Percentiles rank a stretch among this genome's conserved stretches.
Conservation (phyloP, 2,329 filamentous ascomycete species). For the Penicillium brasilianum region DNA sequence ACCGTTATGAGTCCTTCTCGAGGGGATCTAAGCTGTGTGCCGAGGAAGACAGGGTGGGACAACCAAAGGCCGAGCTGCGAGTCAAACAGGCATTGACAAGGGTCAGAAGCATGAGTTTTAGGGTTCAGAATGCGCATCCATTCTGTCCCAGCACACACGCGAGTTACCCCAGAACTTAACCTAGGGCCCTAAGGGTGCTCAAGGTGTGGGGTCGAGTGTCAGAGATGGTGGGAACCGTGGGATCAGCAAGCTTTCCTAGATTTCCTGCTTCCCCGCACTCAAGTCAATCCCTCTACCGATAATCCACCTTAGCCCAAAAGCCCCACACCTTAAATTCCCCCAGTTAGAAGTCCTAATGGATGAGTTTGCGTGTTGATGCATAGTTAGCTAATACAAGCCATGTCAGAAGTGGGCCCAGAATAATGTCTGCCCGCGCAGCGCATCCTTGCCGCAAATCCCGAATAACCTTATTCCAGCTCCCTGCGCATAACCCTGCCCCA, state of each 20-base stretch:
- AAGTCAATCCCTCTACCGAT: background rate
- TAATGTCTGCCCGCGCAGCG: background rate
- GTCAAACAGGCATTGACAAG: background rate
- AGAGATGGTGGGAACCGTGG: background rate
- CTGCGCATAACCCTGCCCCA: background rate
- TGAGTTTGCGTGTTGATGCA: background rate
- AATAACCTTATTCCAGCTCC: conserved; percentile 1
- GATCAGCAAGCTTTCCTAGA: background rate
- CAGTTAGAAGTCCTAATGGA: background rate
- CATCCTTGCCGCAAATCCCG: background rate
- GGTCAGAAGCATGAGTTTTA: background rate
- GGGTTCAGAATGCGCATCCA: background rate
- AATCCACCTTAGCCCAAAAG: background rate
- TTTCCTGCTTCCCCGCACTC: background rate
- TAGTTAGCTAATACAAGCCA: background rate
- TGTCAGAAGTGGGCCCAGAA: background rate
- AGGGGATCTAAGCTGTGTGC: background rate
- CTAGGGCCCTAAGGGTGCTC: background rate
- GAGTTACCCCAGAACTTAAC: background rate
- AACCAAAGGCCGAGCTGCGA: background rate
- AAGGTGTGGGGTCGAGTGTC: background rate
- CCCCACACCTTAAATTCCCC: background rate
- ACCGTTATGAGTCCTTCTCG: background rate
- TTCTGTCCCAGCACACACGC: background rate
- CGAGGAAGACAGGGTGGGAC: background rate